phyloP scores from a whole-genome alignment of 352 stramenopile species.

The Phytophthora fragariae region DNA sequence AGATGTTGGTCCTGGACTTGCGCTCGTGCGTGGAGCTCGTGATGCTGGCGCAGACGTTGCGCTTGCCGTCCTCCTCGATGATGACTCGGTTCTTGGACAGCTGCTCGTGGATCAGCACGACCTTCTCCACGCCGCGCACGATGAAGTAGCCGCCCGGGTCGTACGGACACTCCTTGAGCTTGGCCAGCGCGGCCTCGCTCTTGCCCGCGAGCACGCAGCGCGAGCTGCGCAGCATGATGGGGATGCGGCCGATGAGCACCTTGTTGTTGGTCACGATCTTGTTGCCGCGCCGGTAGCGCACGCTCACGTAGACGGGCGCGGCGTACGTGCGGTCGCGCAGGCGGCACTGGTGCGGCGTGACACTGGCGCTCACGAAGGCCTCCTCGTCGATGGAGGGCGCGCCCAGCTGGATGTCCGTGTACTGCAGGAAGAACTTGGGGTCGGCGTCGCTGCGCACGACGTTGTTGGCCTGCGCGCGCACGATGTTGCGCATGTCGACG shows the following conservation, averaged over 20 bases:
- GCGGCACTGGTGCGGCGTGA: conserved; percentile 98
- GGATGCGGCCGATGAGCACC: conserved; percentile 95
- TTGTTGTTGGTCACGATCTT: conserved; percentile 99
- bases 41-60: conserved; percentile 94
- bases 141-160: conserved; percentile 99
- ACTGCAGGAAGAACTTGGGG: conserved; percentile 99
- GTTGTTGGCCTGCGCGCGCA: conserved; percentile 93
- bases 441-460: conserved; percentile 94
- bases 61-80: conserved; percentile 96
- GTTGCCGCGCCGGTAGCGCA: conserved; percentile 97
- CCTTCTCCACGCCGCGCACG: conserved; percentile 98
- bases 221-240: conserved; percentile 98
- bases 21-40: conserved; percentile 99
- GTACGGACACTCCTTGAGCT: conserved; percentile 99
- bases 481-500: conserved; percentile 99
- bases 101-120: conserved; percentile 99
- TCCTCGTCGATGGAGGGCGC: conserved; percentile 98
- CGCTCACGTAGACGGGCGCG: conserved; percentile 99
- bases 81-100: conserved; percentile 99
- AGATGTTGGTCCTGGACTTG: conserved; percentile 97
- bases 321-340: conserved; percentile 99
- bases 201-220: conserved; percentile 98
- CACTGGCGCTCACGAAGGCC: conserved; percentile 91
- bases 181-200: conserved; percentile 93
- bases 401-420: conserved; percentile 98